Conservation (phyloP, 257 asterid genomes). For the Thymus mandschuricus region DNA sequence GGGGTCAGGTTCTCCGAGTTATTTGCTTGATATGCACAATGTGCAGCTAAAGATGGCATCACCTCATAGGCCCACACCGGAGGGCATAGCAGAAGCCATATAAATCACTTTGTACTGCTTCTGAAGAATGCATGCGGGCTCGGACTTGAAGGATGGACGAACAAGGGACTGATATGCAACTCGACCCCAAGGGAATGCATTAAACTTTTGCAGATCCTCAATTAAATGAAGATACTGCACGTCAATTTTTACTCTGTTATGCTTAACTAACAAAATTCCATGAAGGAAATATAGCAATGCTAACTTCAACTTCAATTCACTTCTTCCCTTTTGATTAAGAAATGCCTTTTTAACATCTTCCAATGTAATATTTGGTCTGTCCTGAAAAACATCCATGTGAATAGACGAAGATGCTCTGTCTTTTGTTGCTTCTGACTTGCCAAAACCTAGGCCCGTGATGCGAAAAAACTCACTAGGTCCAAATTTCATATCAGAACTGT, state of each 20-base stretch:
- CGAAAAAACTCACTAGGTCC: not conserved
- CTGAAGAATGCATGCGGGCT: not conserved
- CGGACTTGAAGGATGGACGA: not conserved
- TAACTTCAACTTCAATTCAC: not conserved
- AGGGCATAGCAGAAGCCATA: not conserved
- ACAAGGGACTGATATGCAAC: not conserved
- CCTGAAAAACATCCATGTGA: not conserved
- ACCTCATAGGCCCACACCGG: slow-evolving; percentile 3
- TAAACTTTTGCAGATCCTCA: not conserved
- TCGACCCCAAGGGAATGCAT: not conserved
- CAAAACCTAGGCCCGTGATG: not conserved
- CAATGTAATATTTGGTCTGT: not conserved
- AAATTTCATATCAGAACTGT: not conserved
- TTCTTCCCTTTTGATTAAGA: not conserved
- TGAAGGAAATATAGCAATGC: slow-evolving; percentile 8
- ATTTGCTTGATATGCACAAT: not conserved
- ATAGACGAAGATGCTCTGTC: not conserved
- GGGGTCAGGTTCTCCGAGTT: not conserved
- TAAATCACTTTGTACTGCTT: not conserved
- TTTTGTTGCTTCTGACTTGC: not conserved
- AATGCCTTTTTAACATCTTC: not conserved
- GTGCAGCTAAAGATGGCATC: not conserved
- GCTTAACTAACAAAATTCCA: not conserved
- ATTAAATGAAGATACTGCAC: not conserved
- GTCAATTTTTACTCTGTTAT: not conserved